phyloP scores from a whole-genome alignment of 495 filamentous ascomycete species.

The Xylaria flabelliformis region DNA sequence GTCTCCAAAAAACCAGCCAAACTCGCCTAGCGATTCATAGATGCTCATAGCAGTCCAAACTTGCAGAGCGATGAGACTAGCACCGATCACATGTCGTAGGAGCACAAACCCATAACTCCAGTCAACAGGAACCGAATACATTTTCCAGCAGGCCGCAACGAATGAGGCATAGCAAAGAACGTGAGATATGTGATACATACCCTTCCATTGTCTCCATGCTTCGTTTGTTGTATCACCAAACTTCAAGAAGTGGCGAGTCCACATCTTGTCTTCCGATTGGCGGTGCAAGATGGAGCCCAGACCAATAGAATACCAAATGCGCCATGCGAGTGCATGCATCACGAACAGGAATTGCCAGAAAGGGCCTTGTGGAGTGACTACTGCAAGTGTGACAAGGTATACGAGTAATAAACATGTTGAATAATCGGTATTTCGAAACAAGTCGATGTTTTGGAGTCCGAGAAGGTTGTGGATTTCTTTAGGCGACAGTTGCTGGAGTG shows the following conservation, averaged over 20 bases:
- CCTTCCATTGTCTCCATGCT: constrained; percentile 98
- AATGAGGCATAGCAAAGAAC: constrained; percentile 87
- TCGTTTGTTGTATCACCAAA: constrained; percentile 88
- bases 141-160: constrained; percentile 91
- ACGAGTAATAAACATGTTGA: constrained; percentile 75
- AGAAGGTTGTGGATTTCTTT: constrained; percentile 78
- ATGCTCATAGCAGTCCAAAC: constrained; percentile 93
- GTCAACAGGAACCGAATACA: constrained; percentile 84
- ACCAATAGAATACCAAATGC: constrained; percentile 90
- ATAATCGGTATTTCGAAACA: constrained; percentile 83
- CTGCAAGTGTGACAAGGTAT: constrained; percentile 74
- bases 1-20: constrained; percentile 99
- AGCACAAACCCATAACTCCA: constrained; percentile 85
- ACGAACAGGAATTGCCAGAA: constrained; percentile 80
- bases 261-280: constrained; percentile 88
- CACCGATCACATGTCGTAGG: constrained; percentile 84
- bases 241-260: constrained; percentile 97
- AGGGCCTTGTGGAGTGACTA: constrained; percentile 78
- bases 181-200: constrained; percentile 91
- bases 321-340: constrained; percentile 78
- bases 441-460: constrained; percentile 82
- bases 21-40: constrained; percentile 95
- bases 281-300: constrained; percentile 82
- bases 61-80: constrained; percentile 82
- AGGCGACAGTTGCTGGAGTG: constrained; percentile 51